Percentiles rank a stretch among this genome's conserved stretches.
Evolutionary conservation across 768 basidiomycete genomes (phyloP).

Genomic region (Lentinula boryana): DNA sequence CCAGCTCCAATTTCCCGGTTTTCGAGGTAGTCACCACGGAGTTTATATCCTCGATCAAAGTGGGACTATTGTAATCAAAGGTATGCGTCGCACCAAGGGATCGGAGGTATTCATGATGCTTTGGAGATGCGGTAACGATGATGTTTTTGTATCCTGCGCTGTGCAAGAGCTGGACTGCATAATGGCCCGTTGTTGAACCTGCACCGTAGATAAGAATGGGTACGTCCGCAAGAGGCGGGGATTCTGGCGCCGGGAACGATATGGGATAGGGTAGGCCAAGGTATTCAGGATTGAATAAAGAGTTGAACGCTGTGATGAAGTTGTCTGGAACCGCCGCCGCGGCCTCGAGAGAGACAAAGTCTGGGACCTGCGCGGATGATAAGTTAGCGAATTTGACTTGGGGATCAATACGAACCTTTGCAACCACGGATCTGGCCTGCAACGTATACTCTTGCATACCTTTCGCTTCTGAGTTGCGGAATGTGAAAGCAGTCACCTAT

Average conservation of each 20-base stretch:
- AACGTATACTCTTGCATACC: conserved; percentile 32
- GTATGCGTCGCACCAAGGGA: conserved; percentile 32
- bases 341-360: conserved; percentile 26
- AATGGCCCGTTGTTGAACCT: conserved; percentile 33
- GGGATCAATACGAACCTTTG: conserved; percentile 24
- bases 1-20: conserved; percentile 25
- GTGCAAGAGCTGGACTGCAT: conserved; percentile 31
- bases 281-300: conserved; percentile 26
- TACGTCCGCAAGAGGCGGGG: conserved; percentile 22
- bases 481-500: conserved; percentile 23
- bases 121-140: conserved; percentile 28
- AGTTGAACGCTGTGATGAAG: conserved; percentile 33
- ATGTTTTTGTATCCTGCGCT: conserved; percentile 36
- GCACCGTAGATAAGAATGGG: conserved; percentile 42
- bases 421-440: conserved; percentile 21
- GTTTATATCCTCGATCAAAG: conserved; percentile 26
- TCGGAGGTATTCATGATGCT: conserved; percentile 30
- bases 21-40: conserved; percentile 16
- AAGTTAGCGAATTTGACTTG: not conserved
- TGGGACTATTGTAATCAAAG: conserved; percentile 34
- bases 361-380: conserved; percentile 30
- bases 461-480: conserved; percentile 19
- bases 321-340: conserved; percentile 37
- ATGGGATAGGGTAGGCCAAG: conserved; percentile 29
- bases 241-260: conserved; percentile 20